Evolutionary conservation across 73 alveolate genomes (phyloP).

Genomic region (Chromera velia): DNA sequence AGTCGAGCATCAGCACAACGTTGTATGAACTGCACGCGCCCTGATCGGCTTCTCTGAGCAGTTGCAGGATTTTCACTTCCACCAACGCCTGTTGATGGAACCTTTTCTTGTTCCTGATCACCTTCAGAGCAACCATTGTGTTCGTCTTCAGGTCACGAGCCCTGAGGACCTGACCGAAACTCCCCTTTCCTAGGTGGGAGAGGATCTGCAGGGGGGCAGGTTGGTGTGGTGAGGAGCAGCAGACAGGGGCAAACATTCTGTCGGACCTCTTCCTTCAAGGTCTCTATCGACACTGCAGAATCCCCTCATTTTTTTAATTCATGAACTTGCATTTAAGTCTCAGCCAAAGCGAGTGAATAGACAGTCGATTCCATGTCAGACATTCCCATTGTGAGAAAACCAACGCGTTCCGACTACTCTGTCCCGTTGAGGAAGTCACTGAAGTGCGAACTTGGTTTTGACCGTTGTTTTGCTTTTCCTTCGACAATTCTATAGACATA

Average conservation of each 20-base stretch:
- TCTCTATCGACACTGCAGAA: too few relatives aligned
- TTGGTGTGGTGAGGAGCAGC: too few relatives aligned
- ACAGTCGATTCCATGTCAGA: too few relatives aligned
- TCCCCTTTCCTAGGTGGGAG: constrained; percentile 40
- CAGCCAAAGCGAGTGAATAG: too few relatives aligned
- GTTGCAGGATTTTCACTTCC: constrained; percentile 45
- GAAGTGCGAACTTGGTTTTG: neutral
- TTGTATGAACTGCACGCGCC: neutral
- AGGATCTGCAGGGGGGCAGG: constrained; percentile 7
- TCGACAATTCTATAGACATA: too few relatives aligned
- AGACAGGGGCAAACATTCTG: too few relatives aligned
- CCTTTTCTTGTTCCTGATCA: constrained; percentile 63
- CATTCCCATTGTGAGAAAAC: too few relatives aligned
- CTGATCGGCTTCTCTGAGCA: constrained; percentile 48
- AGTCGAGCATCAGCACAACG: constrained; percentile 47
- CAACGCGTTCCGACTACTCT: too few relatives aligned
- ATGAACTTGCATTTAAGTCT: too few relatives aligned
- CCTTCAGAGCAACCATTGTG: constrained; percentile 54
- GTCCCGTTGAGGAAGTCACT: neutral
- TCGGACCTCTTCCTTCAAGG: too few relatives aligned
- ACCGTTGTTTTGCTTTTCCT: too few relatives aligned
- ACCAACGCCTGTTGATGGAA: constrained; percentile 47
- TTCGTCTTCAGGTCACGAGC: constrained; percentile 58
- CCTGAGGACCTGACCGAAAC: constrained; percentile 43
- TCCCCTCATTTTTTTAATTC: too few relatives aligned